Percentiles rank a stretch among this genome's conserved stretches.
Evolutionary conservation across 202 grass and related monocot species (phyloP).

Genomic region (Carex arenaria): DNA sequence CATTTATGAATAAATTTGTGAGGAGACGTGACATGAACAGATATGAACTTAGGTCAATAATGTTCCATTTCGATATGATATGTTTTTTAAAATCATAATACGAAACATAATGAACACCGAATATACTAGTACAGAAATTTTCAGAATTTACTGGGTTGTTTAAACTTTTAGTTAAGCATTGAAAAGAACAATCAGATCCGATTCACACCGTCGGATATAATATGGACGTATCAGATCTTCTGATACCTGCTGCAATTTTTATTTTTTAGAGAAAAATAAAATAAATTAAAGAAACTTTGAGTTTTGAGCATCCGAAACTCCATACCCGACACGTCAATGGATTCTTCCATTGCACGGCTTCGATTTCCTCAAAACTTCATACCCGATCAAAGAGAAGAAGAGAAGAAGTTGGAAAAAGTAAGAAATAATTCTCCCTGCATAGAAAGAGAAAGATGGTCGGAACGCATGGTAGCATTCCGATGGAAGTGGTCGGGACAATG

Average conservation of each 20-base stretch:
- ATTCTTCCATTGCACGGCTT: slow-evolving; percentile 4
- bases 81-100: too few species aligned
- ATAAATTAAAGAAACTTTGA: too few species aligned
- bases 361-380: background rate
- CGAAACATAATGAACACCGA: too few species aligned
- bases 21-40: too few species aligned
- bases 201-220: background rate
- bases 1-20: too few species aligned
- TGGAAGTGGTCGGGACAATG: slow-evolving; percentile 36
- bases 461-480: slow-evolving; percentile 17
- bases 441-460: slow-evolving; percentile 13
- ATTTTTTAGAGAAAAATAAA: too few species aligned
- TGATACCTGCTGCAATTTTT: background rate
- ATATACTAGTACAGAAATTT: too few species aligned
- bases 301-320: too few species aligned
- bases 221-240: background rate
- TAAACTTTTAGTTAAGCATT: too few species aligned
- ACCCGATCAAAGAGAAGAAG: background rate
- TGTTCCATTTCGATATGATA: too few species aligned
- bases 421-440: background rate
- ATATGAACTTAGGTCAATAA: too few species aligned
- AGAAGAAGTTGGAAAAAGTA: background rate
- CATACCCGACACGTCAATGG: background rate
- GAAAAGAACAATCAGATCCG: background rate
- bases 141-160: too few species aligned